Base-by-base conservation (phyloP, 768 basidiomycete species). In the Russula dissimulans region DNA sequence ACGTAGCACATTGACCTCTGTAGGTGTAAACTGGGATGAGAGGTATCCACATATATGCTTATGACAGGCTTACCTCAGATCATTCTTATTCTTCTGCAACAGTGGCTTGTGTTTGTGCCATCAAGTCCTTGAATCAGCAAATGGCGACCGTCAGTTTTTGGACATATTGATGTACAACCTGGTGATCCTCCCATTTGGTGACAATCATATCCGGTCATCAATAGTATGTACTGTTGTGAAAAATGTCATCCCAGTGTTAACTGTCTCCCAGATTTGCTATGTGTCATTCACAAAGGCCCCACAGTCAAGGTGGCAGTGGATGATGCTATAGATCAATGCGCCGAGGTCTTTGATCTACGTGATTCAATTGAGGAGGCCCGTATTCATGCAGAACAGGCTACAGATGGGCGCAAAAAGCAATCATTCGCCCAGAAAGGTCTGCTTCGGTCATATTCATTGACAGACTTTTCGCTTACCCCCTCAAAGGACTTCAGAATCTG, bases 1-100 rank as follows among this genome's bases (percentile, higher is more conserved):
- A 10, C 79, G 97, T 67, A 95, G 92, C 61, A 95, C 95, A 0
- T 73, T 93, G 51, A 86, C 92, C n/a, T 89, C 94, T 17, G 90
- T 89, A 57, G 63, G 85, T 69, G 42, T 29, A 48, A 32, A 39
- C 5, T 4, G 41, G 34, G 4, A 11, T n/a, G 4, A 29, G 8
- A 9, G 31, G 46, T 60, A 18, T 17, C 32, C 11, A 17, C 38
- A 15, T 29, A 14, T 7, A 18, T 38, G 32, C 41, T 39, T 34
- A 55, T 59, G n/a, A 39, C 34, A 41, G 14, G 50, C 17, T 22
- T 29, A 22, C 41, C 12, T 17, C 61, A 90, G 87, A 81, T 95
- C 46, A 81, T 95, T 56, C 76, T 97, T 42, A 75, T 92, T 26
- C 78, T 97, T 32, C 90, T 95, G 54, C 82, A 88, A 65, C 79